Evolutionary conservation across 2,329 filamentous ascomycete species (phyloP), one percentile per base, ranked within the genome.

Genomic region (Neonectria faginata): DNA sequence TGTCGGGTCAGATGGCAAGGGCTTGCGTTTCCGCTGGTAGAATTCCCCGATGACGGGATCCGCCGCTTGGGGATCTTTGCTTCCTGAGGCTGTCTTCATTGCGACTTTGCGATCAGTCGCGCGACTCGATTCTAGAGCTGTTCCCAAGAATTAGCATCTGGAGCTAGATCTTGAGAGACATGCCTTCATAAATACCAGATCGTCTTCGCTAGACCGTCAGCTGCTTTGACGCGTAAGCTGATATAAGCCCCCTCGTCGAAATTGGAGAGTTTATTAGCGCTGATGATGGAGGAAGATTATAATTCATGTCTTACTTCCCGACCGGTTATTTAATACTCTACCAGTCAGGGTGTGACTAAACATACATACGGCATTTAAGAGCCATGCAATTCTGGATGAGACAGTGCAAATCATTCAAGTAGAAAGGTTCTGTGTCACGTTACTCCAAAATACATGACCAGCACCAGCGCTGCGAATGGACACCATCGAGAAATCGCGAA

Each of bases 11-110:
- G 54, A 47, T 6, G 60, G 60, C 3, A 62, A 14, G 8, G 25
- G 18, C n/a, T 62, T 56, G 2, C 45, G 25, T n/a, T 33, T 52
- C 12, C 45, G 59, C 18, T 57, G 45, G 45, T 62, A 62, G 36
- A 51, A 62, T 18, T 44, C 53, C n/a, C 29, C 48, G 12, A 29
- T 18, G 12, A 45, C 36, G 7, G 45, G 36, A 22, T 51, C 59
- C 8, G 44, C 51, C 3, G 53, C 59, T 44, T 62, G 59, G 8
- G 59, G 10, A 25, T 57, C 59, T 11, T 62, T 16, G 11, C 22
- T 44, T 20, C 14, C 25, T 22, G 16, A 22, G 10, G n/a, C 4
- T 10, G 57, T 4, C 5, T 53, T 53, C 57, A 60, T 60, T 22
- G 10, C 25, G 27, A 45, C 8, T 20, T 5, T 11, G 16, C 11